Conservation (phyloP, 495 filamentous ascomycete genomes). For the Talaromyces adpressus region DNA sequence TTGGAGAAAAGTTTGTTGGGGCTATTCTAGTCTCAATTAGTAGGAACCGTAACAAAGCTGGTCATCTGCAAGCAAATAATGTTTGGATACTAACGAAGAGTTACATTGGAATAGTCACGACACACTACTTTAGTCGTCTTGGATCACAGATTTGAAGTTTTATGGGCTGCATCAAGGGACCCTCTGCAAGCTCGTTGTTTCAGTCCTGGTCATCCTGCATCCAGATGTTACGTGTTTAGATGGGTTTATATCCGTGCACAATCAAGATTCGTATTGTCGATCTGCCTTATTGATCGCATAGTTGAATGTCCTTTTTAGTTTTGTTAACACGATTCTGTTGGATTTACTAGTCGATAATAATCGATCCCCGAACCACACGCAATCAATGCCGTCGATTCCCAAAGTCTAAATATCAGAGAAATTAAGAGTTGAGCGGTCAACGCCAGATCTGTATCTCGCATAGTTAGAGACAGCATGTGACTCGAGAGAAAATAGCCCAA, state of each 20-base stretch:
- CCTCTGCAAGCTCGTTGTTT: not conserved
- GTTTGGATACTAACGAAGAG: not conserved
- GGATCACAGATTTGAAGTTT: not conserved
- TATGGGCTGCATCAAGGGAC: not conserved
- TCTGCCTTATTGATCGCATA: not conserved
- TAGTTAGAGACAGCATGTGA: not conserved
- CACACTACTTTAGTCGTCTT: not conserved
- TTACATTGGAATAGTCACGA: not conserved
- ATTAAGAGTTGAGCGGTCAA: not conserved
- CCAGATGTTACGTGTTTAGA: not conserved
- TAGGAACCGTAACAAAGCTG: not conserved
- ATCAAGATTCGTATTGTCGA: not conserved
- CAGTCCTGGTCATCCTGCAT: not conserved
- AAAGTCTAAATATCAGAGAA: not conserved
- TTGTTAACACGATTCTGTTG: not conserved
- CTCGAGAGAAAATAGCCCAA: not conserved
- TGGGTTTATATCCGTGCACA: not conserved
- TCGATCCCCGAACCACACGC: too few species aligned
- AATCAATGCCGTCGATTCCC: too few species aligned
- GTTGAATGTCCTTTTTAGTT: not conserved
- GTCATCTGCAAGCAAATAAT: not conserved
- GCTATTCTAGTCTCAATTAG: not conserved
- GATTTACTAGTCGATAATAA: too few species aligned
- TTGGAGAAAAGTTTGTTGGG: not conserved
- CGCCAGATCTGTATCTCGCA: not conserved